Percentiles rank a stretch among this genome's conserved stretches.
phyloP scores from a whole-genome alignment of 75 land plant species.

The Pinus albicaulis region DNA sequence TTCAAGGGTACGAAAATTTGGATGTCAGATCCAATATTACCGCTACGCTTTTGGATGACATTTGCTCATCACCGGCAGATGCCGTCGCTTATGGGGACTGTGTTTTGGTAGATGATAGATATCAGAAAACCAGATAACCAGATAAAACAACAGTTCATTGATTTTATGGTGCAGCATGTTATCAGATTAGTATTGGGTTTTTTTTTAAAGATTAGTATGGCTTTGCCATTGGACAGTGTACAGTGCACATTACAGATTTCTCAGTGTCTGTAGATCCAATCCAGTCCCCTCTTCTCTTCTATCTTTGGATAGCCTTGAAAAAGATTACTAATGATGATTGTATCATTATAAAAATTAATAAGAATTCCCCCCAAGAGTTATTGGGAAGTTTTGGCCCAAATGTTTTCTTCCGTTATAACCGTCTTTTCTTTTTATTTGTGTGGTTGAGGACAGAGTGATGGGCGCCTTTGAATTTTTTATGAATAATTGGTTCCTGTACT shows the following conservation, averaged over 20 bases:
- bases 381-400: slow-evolving; percentile 7
- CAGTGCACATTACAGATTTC: slow-evolving; percentile 6
- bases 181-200: slow-evolving; percentile 1
- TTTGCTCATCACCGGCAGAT: slow-evolving; percentile 33
- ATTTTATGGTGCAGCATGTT: not conserved
- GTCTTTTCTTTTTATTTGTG: not conserved
- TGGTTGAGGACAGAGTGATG: no score
- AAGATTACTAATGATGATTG: not conserved
- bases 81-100: slow-evolving; percentile 33
- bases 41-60: slow-evolving; percentile 9
- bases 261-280: not conserved
- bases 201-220: not conserved
- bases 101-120: not conserved
- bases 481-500: not conserved
- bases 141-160: not conserved
- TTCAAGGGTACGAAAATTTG: slow-evolving; percentile 13
- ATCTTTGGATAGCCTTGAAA: not conserved
- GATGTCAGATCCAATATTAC: slow-evolving; percentile 13
- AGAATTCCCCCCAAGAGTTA: not conserved
- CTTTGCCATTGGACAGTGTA: not conserved
- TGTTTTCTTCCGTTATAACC: not conserved
- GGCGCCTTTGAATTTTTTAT: no score
- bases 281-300: not conserved
- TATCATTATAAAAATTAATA: slow-evolving; percentile 7
- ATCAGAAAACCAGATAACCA: slow-evolving; percentile 1